These are phyloP conservation scores for Pyrus hybrid DNA, from an alignment of 331 rosid species.

Conservation along the genomic window DNA sequence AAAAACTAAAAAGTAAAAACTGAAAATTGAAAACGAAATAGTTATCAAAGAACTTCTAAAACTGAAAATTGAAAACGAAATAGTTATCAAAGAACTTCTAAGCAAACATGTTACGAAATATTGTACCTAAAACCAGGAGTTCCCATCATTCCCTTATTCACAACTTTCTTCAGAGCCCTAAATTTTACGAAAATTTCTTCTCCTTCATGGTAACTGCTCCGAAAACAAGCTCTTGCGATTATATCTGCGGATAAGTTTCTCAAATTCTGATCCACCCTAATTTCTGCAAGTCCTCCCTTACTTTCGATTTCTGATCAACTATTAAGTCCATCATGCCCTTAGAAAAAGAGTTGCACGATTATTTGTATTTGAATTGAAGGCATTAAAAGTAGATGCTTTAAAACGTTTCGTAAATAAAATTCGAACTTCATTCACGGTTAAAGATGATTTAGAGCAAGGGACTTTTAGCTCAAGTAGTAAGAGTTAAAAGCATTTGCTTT, in stretches of 20 bases:
- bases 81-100: too few species aligned
- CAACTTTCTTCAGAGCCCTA: too few species aligned
- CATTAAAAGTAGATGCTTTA: neutral
- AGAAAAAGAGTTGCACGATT: neutral
- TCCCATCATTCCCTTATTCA: too few species aligned
- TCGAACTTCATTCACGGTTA: neutral
- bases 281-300: conserved; percentile 17
- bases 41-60: too few species aligned
- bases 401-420: neutral
- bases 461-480: neutral
- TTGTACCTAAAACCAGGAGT: neutral
- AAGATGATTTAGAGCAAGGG: neutral
- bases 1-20: too few species aligned
- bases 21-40: too few species aligned
- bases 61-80: too few species aligned
- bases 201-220: conserved; percentile 23
- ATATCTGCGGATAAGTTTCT: conserved; percentile 33
- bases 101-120: neutral
- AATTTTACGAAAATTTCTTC: conserved; percentile 24
- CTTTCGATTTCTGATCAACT: conserved; percentile 10
- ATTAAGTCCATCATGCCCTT: conserved; percentile 30
- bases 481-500: too few species aligned
- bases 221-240: conserved; percentile 41
- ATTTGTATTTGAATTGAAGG: neutral
- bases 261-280: conserved; percentile 20